Conservation (phyloP, 2,329 filamentous ascomycete genomes). For the Botrytis aclada region DNA sequence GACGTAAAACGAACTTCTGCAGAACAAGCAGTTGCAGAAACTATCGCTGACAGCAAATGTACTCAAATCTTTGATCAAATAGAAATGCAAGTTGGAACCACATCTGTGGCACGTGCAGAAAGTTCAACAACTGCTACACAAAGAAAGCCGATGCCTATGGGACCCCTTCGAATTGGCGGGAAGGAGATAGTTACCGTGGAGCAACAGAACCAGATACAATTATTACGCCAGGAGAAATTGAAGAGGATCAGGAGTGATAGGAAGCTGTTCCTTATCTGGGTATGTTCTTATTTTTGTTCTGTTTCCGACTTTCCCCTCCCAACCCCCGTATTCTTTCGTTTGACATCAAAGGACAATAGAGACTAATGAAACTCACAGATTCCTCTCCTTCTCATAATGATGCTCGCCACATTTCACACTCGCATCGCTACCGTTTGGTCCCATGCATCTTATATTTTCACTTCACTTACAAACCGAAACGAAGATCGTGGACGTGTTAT, state of each 20-base stretch:
- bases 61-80: conserved; percentile 50
- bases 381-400: conserved; percentile 48
- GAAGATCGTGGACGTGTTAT: conserved; percentile 29
- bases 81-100: conserved; percentile 7
- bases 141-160: conserved; percentile 35
- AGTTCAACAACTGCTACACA: conserved; percentile 42
- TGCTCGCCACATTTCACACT: conserved; percentile 50
- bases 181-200: conserved; percentile 63
- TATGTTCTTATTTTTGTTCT: conserved; percentile 39
- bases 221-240: conserved; percentile 59
- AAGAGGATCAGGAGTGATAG: conserved; percentile 62
- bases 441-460: conserved; percentile 25
- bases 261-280: conserved; percentile 68
- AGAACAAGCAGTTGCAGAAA: conserved; percentile 55
- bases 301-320: background rate
- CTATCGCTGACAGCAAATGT: conserved; percentile 58
- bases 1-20: conserved; percentile 59
- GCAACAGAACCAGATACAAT: conserved; percentile 61
- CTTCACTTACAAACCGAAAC: conserved; percentile 24
- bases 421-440: conserved; percentile 48
- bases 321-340: background rate
- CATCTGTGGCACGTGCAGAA: conserved; percentile 27
- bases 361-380: conserved; percentile 41
- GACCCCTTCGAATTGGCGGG: conserved; percentile 56
- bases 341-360: background rate